These are phyloP conservation scores for Globisporangium okanoganense DNA, from an alignment of 352 stramenopile genomes.

Conservation along the genomic window DNA sequence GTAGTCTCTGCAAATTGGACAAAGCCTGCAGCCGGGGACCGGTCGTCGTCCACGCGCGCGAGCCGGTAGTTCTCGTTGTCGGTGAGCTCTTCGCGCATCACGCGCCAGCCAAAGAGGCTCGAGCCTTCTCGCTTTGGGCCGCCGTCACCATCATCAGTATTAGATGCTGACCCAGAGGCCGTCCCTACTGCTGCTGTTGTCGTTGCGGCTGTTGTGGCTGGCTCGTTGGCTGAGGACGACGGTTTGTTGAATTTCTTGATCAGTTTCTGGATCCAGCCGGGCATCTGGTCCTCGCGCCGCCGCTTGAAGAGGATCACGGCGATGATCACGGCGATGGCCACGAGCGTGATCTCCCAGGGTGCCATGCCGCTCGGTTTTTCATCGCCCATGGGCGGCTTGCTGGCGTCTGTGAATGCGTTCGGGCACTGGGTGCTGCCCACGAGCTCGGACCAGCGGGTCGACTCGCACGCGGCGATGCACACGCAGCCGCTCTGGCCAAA, in stretches of 20 bases:
- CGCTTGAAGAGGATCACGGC: conserved; percentile 8
- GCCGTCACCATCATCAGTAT: neutral
- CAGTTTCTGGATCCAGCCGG: neutral
- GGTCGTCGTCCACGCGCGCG: neutral
- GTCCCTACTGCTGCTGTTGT: neutral
- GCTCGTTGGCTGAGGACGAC: neutral
- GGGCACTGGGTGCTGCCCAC: conserved; percentile 11
- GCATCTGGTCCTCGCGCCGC: neutral
- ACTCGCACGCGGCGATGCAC: conserved; percentile 34
- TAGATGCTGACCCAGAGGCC: neutral
- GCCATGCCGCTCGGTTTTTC: neutral
- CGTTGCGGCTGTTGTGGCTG: neutral
- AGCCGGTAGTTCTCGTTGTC: conserved; percentile 15
- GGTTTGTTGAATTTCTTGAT: conserved; percentile 1
- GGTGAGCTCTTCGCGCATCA: conserved; percentile 21
- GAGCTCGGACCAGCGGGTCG: conserved; percentile 17
- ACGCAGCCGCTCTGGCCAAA: conserved; percentile 29
- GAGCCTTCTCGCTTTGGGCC: conserved; percentile 8
- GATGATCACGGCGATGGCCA: conserved; percentile 7
- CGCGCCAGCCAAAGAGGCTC: conserved; percentile 18
- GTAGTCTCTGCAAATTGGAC: conserved; percentile 8
- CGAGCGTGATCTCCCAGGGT: conserved; percentile 10
- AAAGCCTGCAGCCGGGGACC: neutral
- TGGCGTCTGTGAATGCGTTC: conserved; percentile 10
- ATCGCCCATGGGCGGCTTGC: neutral